Percentiles rank a stretch among this genome's conserved stretches.
phyloP scores from a whole-genome alignment of 257 asterid genomes.

The Echites panduratus region DNA sequence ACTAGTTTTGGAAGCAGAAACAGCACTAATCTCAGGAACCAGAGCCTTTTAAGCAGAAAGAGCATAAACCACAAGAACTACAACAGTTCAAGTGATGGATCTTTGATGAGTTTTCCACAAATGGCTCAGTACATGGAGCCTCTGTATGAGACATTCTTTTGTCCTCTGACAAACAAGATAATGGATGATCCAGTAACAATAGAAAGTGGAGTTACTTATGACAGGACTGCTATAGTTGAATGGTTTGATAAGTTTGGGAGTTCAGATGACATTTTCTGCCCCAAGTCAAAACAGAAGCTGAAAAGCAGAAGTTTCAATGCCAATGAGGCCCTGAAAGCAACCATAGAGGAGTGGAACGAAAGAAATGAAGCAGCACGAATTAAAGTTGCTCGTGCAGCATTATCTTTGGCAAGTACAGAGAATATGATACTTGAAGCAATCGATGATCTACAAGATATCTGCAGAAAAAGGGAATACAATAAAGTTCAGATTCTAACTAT shows the following conservation, averaged over 20 bases:
- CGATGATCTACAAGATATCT: slow-evolving; percentile 45
- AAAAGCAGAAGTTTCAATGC: slow-evolving; percentile 38
- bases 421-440: slow-evolving; percentile 66
- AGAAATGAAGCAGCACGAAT: slow-evolving; percentile 68
- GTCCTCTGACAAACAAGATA: slow-evolving; percentile 59
- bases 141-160: slow-evolving; percentile 59
- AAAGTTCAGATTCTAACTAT: slow-evolving; percentile 50
- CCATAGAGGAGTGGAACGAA: slow-evolving; percentile 69
- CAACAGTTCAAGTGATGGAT: slow-evolving; percentile 22
- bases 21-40: slow-evolving; percentile 10
- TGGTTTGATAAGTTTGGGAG: slow-evolving; percentile 38
- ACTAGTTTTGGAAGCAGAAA: not conserved
- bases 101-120: slow-evolving; percentile 31
- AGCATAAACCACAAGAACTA: slow-evolving; percentile 16
- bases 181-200: slow-evolving; percentile 79
- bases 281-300: slow-evolving; percentile 49
- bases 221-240: slow-evolving; percentile 45
- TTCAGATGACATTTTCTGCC: slow-evolving; percentile 43
- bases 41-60: slow-evolving; percentile 23
- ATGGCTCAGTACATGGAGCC: slow-evolving; percentile 66
- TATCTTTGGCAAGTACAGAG: slow-evolving; percentile 59
- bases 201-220: slow-evolving; percentile 73
- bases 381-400: slow-evolving; percentile 66
- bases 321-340: slow-evolving; percentile 59
- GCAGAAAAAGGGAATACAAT: slow-evolving; percentile 42